Conservation (phyloP, 371 early-diverging fungal species). For the Funneliformis caledonium region DNA sequence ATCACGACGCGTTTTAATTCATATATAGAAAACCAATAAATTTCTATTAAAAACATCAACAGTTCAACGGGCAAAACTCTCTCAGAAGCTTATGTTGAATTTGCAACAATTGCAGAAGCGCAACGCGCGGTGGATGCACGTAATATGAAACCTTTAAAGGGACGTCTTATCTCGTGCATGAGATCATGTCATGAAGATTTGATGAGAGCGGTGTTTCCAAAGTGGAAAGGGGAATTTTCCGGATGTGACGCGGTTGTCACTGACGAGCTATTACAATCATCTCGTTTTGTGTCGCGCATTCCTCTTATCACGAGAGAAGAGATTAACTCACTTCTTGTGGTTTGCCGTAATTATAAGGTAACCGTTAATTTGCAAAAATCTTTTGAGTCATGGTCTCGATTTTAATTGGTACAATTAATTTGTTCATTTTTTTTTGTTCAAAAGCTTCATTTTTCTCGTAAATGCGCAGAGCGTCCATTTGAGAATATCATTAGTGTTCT, state of each 20-base stretch:
- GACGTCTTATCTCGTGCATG: conserved; percentile 64
- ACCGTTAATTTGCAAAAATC: not conserved
- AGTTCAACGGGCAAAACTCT: conserved; percentile 69
- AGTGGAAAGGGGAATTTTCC: conserved; percentile 64
- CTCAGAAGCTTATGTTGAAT: conserved; percentile 70
- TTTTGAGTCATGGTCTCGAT: not conserved
- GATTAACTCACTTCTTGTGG: conserved; percentile 69
- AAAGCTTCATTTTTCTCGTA: conserved; percentile 75
- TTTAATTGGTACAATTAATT: not conserved
- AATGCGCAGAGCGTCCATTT: conserved; percentile 79
- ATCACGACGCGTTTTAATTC: not conserved
- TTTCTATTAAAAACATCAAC: conserved; percentile 46
- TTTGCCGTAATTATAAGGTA: conserved; percentile 79
- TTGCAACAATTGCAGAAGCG: conserved; percentile 47
- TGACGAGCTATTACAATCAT: not conserved
- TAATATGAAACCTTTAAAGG: conserved; percentile 65
- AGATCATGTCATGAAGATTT: conserved; percentile 72
- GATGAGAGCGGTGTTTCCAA: conserved; percentile 67
- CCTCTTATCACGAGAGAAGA: conserved; percentile 76
- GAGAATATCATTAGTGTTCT: conserved; percentile 67
- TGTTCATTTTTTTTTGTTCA: not conserved
- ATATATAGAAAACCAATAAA: not conserved
- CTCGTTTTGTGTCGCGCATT: conserved; percentile 45
- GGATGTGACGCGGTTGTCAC: conserved; percentile 39
- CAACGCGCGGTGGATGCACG: conserved; percentile 60